Evolutionary conservation across 2,329 filamentous ascomycete species (phyloP).

Genomic region (Pseudocercospora pini-densiflorae): DNA sequence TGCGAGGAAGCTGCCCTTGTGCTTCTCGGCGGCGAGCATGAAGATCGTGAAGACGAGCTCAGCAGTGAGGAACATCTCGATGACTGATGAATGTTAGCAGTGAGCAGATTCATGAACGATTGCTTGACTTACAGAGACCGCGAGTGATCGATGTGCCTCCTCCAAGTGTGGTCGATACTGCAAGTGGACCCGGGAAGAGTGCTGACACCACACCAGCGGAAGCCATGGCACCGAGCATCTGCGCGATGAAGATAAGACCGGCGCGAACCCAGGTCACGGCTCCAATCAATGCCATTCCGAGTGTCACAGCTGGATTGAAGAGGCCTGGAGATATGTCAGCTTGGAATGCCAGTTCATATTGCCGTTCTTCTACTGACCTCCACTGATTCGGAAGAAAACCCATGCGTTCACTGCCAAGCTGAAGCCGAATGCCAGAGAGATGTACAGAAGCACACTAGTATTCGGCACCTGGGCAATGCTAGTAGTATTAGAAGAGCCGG

Average conservation of each 20-base stretch:
- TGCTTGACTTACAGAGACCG: slow-evolving; percentile 44
- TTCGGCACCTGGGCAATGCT: slow-evolving; percentile 39
- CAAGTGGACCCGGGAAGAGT: slow-evolving; percentile 51
- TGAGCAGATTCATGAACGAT: slow-evolving; percentile 15
- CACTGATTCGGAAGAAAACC: slow-evolving; percentile 51
- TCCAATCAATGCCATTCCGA: slow-evolving; percentile 54
- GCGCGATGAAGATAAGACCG: slow-evolving; percentile 48
- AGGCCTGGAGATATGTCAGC: slow-evolving; percentile 30
- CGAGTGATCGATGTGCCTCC: slow-evolving; percentile 47
- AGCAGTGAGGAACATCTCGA: slow-evolving; percentile 58
- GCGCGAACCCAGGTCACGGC: slow-evolving; percentile 52
- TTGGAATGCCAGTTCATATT: neutral
- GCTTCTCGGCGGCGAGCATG: slow-evolving; percentile 49
- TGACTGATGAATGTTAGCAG: slow-evolving; percentile 36
- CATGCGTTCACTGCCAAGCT: slow-evolving; percentile 50
- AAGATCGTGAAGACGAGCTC: slow-evolving; percentile 56
- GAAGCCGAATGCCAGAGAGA: slow-evolving; percentile 48
- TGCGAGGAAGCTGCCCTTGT: slow-evolving; percentile 48
- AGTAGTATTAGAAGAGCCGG: slow-evolving; percentile 16
- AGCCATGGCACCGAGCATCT: slow-evolving; percentile 51
- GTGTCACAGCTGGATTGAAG: slow-evolving; percentile 49
- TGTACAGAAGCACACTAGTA: slow-evolving; percentile 43
- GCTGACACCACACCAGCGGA: slow-evolving; percentile 51
- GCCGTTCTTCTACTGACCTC: slow-evolving; percentile 32
- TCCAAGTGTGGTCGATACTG: slow-evolving; percentile 52